These are phyloP conservation scores for Tylopilus sp. DNA, from an alignment of 1,284 basidiomycete genomes.

Conservation along the genomic window DNA sequence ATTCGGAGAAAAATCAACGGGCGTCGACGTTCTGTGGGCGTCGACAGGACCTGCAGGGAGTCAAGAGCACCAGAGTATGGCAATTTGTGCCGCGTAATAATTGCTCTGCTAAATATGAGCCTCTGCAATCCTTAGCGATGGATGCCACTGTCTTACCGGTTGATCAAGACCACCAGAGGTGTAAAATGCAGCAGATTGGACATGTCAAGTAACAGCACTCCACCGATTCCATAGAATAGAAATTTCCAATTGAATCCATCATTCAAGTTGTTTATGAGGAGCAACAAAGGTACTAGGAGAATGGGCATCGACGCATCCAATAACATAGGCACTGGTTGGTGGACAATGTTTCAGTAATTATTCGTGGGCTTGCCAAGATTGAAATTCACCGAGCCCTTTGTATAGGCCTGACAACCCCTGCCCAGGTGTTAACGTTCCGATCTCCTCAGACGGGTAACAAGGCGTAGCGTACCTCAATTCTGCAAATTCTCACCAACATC, in stretches of 20 bases:
- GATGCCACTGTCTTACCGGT: conserved; percentile 72
- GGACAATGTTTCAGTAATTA: conserved; percentile 14
- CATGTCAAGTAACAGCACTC: conserved; percentile 70
- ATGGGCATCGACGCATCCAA: conserved; percentile 60
- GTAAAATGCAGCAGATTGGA: conserved; percentile 79
- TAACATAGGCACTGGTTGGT: conserved; percentile 73
- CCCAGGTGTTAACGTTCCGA: conserved; percentile 40
- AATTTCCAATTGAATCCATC: conserved; percentile 56
- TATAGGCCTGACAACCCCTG: conserved; percentile 85
- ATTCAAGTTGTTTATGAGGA: conserved; percentile 64
- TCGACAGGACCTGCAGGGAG: conserved; percentile 80
- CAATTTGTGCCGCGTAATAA: conserved; percentile 88
- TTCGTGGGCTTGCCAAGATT: conserved; percentile 3
- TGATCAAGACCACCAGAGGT: conserved; percentile 83
- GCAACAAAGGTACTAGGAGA: conserved; percentile 63
- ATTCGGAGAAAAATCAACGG: conserved; percentile 88
- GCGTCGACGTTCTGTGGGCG: conserved; percentile 81
- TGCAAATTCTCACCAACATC: conserved; percentile 81
- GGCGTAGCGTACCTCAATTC: conserved; percentile 70
- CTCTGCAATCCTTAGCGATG: not conserved
- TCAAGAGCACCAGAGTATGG: conserved; percentile 71
- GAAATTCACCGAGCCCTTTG: conserved; percentile 79
- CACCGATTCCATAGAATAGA: conserved; percentile 28
- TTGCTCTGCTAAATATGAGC: conserved; percentile 61
- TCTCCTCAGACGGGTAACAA: not conserved